A percentile compares a stretch with the other conserved stretches of the same genome.
These are phyloP conservation scores for Apophysomyces ossiformis DNA, from an alignment of 371 early-diverging fungal genomes.

Conservation along the genomic window DNA sequence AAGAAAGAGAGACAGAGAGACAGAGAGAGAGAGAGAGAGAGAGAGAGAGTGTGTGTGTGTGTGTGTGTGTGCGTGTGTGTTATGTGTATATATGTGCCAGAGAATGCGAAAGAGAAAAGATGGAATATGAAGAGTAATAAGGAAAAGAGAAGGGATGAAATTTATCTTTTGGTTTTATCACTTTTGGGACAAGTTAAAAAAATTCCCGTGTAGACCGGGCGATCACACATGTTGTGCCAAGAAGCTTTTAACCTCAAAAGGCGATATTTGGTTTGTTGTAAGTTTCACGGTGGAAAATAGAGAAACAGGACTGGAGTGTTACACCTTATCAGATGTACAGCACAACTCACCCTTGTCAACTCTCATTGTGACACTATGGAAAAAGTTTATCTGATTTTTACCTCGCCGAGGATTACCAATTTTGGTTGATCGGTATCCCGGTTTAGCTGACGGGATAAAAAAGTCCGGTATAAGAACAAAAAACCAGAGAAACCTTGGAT, in stretches of 20 bases:
- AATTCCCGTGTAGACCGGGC: background rate
- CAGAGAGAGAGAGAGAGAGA: too few species aligned
- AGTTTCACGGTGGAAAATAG: conserved; percentile 2
- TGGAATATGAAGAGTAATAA: conserved; percentile 2
- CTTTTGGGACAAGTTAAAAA: background rate
- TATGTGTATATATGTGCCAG: too few species aligned
- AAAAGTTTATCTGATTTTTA: background rate
- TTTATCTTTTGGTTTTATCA: background rate
- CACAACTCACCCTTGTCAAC: background rate
- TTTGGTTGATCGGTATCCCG: too few species aligned
- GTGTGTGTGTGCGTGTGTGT: too few species aligned
- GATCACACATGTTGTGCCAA: conserved; percentile 2
- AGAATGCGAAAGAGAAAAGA: background rate
- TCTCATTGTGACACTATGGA: background rate
- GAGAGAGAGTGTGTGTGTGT: too few species aligned
- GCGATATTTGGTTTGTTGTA: background rate
- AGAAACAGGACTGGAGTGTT: conserved; percentile 6
- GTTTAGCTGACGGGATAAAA: too few species aligned
- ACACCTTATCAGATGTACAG: conserved; percentile 4
- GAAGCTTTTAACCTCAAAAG: conserved; percentile 5
- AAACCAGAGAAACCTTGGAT: too few species aligned
- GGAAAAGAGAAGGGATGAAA: background rate
- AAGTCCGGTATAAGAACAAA: too few species aligned
- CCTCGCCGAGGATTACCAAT: background rate
- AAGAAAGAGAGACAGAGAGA: too few species aligned